These are phyloP conservation scores for Claviceps cyperi DNA, from an alignment of 2,329 filamentous ascomycete genomes.

Conservation along the genomic window DNA sequence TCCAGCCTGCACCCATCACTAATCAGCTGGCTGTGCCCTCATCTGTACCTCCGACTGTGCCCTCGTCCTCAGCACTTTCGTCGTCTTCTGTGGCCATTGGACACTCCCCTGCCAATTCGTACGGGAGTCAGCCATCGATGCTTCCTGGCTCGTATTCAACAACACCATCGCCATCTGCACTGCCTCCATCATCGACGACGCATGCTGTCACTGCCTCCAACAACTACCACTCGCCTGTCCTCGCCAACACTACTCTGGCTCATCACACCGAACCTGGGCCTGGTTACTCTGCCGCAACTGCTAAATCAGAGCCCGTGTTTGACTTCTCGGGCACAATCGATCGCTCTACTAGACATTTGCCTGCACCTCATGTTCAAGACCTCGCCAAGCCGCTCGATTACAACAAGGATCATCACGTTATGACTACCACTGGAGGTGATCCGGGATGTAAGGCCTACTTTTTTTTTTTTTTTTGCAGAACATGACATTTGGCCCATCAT, in stretches of 20 bases:
- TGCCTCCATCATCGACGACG: constrained; percentile 14
- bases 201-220: constrained; percentile 12
- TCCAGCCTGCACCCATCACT: constrained; percentile 18
- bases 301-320: constrained; percentile 28
- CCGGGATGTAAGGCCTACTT: constrained; percentile 32
- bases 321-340: constrained; percentile 45
- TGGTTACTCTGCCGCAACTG: constrained; percentile 33
- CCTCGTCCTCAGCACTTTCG: constrained; percentile 10
- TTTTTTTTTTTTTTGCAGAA: neutral
- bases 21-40: constrained; percentile 20
- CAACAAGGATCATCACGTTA: constrained; percentile 9
- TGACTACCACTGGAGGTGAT: constrained; percentile 14
- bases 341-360: constrained; percentile 26
- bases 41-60: constrained; percentile 13
- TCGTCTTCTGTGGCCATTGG: constrained; percentile 11
- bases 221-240: constrained; percentile 20
- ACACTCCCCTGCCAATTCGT: constrained; percentile 22
- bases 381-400: constrained; percentile 2
- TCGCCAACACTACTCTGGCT: constrained; percentile 16
- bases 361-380: constrained; percentile 1
- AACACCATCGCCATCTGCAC: constrained; percentile 15
- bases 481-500: neutral
- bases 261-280: constrained; percentile 22
- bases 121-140: constrained; percentile 31
- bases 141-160: constrained; percentile 27